phyloP scores from a whole-genome alignment of 768 basidiomycete species.

The Mycena polygramma region DNA sequence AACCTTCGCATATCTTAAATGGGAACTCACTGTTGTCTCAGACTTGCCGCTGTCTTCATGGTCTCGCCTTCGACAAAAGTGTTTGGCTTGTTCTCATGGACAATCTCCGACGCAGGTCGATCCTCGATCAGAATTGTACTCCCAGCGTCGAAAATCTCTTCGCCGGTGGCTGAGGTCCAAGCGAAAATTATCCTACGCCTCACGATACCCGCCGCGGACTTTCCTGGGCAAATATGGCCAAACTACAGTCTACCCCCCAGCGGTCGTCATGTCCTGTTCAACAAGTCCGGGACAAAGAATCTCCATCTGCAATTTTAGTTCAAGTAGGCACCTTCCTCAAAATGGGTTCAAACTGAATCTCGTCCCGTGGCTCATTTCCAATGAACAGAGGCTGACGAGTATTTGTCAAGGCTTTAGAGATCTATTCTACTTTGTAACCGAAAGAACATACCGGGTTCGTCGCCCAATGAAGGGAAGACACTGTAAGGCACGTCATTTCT shows the following conservation, averaged over 20 bases:
- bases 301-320: too few species aligned
- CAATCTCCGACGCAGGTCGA: slow-evolving; percentile 7
- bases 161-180: background rate
- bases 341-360: too few species aligned
- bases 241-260: slow-evolving; percentile 25
- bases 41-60: slow-evolving; percentile 25
- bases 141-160: background rate
- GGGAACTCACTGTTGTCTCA: background rate
- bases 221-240: slow-evolving; percentile 4
- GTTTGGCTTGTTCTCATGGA: slow-evolving; percentile 27
- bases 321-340: too few species aligned
- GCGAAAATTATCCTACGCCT: background rate
- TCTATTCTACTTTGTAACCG: too few species aligned
- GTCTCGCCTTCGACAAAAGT: slow-evolving; percentile 16
- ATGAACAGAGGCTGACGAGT: too few species aligned
- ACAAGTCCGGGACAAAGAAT: too few species aligned
- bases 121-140: slow-evolving; percentile 2
- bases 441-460: too few species aligned
- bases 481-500: too few species aligned
- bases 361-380: too few species aligned
- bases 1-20: background rate
- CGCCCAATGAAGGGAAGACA: too few species aligned
- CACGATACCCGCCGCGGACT: background rate
- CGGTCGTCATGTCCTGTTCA: too few species aligned
- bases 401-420: too few species aligned